Conservation (phyloP, 768 basidiomycete species). For the Agaricus bisporus region DNA sequence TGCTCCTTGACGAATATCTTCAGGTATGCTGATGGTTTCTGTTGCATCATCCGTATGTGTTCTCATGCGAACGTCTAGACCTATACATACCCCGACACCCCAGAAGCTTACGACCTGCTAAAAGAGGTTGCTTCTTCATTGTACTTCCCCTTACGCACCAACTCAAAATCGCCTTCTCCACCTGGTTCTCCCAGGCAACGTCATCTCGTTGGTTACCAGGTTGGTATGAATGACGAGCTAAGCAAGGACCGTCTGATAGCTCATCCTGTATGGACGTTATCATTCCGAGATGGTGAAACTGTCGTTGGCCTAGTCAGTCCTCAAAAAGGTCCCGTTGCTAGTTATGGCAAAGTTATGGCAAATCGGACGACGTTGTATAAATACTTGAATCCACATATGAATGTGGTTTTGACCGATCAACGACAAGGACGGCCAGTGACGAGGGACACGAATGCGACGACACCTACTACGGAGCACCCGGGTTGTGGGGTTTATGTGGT, state of each 20-base stretch:
- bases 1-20: slow-evolving; percentile 70
- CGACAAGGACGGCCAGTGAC: not conserved
- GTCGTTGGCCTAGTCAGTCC: slow-evolving; percentile 48
- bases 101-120: slow-evolving; percentile 37
- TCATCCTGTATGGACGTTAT: slow-evolving; percentile 60
- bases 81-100: slow-evolving; percentile 62
- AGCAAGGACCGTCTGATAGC: slow-evolving; percentile 38
- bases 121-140: slow-evolving; percentile 35
- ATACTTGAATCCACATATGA: slow-evolving; percentile 81
- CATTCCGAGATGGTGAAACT: slow-evolving; percentile 49
- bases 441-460: not conserved
- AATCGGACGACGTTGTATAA: slow-evolving; percentile 90
- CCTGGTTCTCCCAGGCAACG: slow-evolving; percentile 21
- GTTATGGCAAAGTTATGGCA: slow-evolving; percentile 78
- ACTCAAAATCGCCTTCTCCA: slow-evolving; percentile 16
- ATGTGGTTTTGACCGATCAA: slow-evolving; percentile 52
- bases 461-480: slow-evolving; percentile 18
- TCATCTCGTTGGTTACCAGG: slow-evolving; percentile 53
- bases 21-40: slow-evolving; percentile 39
- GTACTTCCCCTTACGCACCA: slow-evolving; percentile 51
- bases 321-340: slow-evolving; percentile 55
- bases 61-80: slow-evolving; percentile 29
- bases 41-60: not conserved
- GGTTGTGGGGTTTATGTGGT: slow-evolving; percentile 67
- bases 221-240: slow-evolving; percentile 27